phyloP scores from a whole-genome alignment of 1,284 basidiomycete genomes.

The Ganoderma resinaceum region DNA sequence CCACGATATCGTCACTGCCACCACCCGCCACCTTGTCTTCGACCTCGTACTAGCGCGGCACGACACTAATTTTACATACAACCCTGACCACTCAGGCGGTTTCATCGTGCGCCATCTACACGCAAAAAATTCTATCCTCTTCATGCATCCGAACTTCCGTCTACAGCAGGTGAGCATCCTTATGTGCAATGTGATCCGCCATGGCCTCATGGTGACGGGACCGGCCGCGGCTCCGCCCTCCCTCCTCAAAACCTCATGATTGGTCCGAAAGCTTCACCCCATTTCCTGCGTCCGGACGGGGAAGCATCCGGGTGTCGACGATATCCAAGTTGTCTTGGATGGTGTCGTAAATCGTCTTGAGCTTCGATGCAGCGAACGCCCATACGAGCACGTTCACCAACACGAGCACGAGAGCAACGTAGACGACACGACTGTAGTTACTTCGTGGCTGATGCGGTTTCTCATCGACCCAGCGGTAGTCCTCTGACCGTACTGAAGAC shows the following conservation, averaged over 20 bases:
- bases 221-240: neutral
- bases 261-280: neutral
- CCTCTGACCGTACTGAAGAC: neutral
- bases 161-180: neutral
- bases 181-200: neutral
- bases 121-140: neutral
- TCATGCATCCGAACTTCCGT: neutral
- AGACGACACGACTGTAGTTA: neutral
- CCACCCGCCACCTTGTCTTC: too few species aligned
- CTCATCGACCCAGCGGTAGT: neutral
- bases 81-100: neutral
- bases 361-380: slow-evolving; percentile 1
- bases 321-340: slow-evolving; percentile 5
- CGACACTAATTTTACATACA: neutral
- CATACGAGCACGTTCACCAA: slow-evolving; percentile 9
- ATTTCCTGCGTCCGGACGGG: slow-evolving; percentile 3
- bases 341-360: slow-evolving; percentile 3
- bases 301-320: slow-evolving; percentile 6
- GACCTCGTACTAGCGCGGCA: too few species aligned
- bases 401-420: neutral
- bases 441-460: neutral
- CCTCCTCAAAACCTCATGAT: neutral
- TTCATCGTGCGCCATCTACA: neutral
- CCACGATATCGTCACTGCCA: neutral
- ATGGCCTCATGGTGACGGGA: neutral